phyloP scores from a whole-genome alignment of 192 early-diverging fungal genomes.

The Backusella australiensis region DNA sequence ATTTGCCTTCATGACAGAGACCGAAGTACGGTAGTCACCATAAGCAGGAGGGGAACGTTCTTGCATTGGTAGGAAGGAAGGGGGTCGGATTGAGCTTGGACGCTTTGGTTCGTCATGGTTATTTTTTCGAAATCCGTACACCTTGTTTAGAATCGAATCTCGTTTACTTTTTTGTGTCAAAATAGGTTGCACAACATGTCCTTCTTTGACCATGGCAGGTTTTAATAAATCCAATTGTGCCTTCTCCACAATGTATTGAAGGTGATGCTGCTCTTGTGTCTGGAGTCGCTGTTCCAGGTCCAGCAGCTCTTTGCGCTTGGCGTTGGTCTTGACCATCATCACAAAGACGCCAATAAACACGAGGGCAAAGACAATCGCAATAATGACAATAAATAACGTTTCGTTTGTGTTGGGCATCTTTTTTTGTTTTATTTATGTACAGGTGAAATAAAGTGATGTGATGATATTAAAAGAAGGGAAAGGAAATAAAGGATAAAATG shows the following conservation, averaged over 20 bases:
- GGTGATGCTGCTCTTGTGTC: background rate
- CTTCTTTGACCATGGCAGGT: slow-evolving; percentile 9
- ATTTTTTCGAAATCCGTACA: slow-evolving; percentile 11
- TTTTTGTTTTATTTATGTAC: background rate
- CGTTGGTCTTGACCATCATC: background rate
- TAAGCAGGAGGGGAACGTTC: slow-evolving; percentile 4
- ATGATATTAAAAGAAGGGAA: background rate
- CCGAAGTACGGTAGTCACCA: slow-evolving; percentile 6
- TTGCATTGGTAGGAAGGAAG: slow-evolving; percentile 17
- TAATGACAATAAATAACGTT: slow-evolving; percentile 1
- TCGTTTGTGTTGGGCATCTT: slow-evolving; percentile 13
- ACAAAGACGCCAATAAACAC: background rate
- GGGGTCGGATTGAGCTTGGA: slow-evolving; percentile 7
- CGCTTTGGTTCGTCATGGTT: background rate
- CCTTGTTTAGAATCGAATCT: slow-evolving; percentile 5
- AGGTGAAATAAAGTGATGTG: background rate
- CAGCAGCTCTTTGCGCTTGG: background rate
- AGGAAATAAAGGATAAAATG: background rate
- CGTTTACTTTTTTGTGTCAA: background rate
- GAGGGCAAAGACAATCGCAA: slow-evolving; percentile 4
- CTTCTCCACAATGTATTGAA: background rate
- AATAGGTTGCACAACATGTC: slow-evolving; percentile 5
- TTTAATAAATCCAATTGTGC: background rate
- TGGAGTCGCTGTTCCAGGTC: background rate
- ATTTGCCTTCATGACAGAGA: slow-evolving; percentile 1